A percentile compares a stretch with the other conserved stretches of the same genome.
phyloP scores from a whole-genome alignment of 805 yeast species.

The Torulaspora quercuum region DNA sequence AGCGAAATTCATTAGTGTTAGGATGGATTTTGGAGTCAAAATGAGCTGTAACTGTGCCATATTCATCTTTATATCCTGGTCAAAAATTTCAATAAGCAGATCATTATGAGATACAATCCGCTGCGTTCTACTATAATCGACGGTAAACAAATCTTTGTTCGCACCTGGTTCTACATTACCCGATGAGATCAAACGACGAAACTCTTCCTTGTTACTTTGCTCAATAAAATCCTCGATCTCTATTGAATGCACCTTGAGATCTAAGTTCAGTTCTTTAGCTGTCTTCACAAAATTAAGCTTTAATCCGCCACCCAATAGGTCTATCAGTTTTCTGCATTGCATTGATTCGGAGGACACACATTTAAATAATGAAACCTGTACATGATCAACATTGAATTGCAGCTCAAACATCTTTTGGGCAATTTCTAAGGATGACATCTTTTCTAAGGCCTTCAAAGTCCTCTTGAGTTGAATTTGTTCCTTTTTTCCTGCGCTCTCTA shows the following conservation, averaged over 20 bases:
- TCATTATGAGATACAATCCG: conserved; percentile 55
- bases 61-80: conserved; percentile 67
- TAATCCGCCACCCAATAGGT: conserved; percentile 65
- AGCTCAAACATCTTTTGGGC: conserved; percentile 69
- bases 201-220: conserved; percentile 55
- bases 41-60: conserved; percentile 77
- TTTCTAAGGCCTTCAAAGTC: conserved; percentile 34
- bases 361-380: conserved; percentile 59
- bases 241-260: conserved; percentile 60
- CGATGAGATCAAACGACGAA: conserved; percentile 68
- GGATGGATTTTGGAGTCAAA: conserved; percentile 69
- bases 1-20: conserved; percentile 75
- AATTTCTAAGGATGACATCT: conserved; percentile 43
- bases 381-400: conserved; percentile 61
- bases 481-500: conserved; percentile 21
- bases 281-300: conserved; percentile 59
- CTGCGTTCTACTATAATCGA: conserved; percentile 56
- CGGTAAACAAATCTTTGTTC: conserved; percentile 51
- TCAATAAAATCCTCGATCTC: conserved; percentile 74
- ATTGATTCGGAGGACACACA: conserved; percentile 62
- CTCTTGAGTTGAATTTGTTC: conserved; percentile 29
- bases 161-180: conserved; percentile 42
- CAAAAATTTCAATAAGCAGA: conserved; percentile 59
- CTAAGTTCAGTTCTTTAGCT: conserved; percentile 58
- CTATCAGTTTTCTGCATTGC: conserved; percentile 65